Evolutionary conservation across 31 red algal genomes (phyloP).

Genomic region (Endocladia muricata): DNA sequence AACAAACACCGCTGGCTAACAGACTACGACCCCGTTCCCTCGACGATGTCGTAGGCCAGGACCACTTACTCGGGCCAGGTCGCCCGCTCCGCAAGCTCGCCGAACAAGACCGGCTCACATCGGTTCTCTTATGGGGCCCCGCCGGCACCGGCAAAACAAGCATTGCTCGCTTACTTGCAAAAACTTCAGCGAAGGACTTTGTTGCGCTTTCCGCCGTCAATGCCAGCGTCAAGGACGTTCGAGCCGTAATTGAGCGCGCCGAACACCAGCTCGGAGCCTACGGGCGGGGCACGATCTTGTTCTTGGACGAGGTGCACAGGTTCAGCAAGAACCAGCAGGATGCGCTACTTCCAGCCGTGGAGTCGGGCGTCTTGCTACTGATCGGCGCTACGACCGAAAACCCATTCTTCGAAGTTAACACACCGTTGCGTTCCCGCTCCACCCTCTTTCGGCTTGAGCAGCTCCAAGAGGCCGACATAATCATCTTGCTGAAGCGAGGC

Average conservation of each 20-base stretch:
- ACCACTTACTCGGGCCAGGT: too few species aligned
- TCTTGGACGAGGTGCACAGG: not conserved
- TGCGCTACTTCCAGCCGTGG: not conserved
- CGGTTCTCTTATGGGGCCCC: slow-evolving; percentile 1
- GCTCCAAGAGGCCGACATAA: not conserved
- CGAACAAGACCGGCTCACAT: not conserved
- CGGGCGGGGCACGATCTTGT: not conserved
- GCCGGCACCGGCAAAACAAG: not conserved
- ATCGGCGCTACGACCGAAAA: slow-evolving; percentile 14
- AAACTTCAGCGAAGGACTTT: not conserved
- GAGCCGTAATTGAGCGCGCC: not conserved
- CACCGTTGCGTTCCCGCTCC: not conserved
- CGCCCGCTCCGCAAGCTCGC: not conserved
- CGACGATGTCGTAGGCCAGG: too few species aligned
- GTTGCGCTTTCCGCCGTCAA: not conserved
- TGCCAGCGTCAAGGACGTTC: not conserved
- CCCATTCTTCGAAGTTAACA: not conserved
- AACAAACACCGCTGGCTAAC: too few species aligned
- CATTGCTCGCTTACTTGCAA: not conserved
- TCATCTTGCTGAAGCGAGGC: not conserved
- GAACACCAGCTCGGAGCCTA: not conserved
- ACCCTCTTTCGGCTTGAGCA: not conserved
- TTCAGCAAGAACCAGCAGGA: slow-evolving; percentile 9
- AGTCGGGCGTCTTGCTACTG: not conserved
- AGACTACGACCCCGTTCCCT: too few species aligned